Evolutionary conservation across 1,284 basidiomycete species (phyloP).

Genomic region (Rhodotorula sp.): DNA sequence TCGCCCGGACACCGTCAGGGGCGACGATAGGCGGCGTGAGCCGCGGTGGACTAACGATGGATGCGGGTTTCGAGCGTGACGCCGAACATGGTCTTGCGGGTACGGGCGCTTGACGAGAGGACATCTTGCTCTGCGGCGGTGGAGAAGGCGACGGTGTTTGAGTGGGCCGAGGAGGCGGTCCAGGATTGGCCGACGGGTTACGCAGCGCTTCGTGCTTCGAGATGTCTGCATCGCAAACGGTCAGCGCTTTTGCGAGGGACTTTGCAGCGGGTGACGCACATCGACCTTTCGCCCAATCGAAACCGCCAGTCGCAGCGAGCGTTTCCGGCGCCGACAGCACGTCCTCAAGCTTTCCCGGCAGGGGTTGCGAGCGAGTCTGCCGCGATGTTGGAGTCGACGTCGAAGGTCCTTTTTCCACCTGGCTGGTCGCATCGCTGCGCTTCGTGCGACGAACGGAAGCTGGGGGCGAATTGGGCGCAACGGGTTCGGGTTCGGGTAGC

Average conservation of each 20-base stretch:
- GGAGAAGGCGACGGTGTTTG: slow-evolving; percentile 6
- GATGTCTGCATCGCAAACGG: slow-evolving; percentile 3
- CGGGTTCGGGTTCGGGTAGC: background rate
- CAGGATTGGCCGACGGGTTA: slow-evolving; percentile 17
- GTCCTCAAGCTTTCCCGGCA: slow-evolving; percentile 23
- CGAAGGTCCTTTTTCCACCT: background rate
- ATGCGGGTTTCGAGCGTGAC: background rate
- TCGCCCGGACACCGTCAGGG: slow-evolving; percentile 8
- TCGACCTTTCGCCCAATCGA: slow-evolving; percentile 22
- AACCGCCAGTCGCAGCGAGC: slow-evolving; percentile 21
- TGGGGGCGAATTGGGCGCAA: too few species aligned
- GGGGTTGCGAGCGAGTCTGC: slow-evolving; percentile 23
- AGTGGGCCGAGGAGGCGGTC: slow-evolving; percentile 6
- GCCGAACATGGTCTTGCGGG: background rate
- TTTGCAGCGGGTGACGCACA: slow-evolving; percentile 4
- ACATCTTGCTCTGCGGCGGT: background rate
- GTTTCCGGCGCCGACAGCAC: slow-evolving; percentile 29
- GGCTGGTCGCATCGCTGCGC: background rate
- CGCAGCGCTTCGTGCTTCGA: slow-evolving; percentile 19
- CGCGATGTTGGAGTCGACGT: background rate
- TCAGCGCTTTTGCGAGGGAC: background rate
- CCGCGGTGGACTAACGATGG: background rate
- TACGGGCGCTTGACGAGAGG: background rate
- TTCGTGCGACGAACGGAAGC: background rate
- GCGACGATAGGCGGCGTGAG: background rate